Evolutionary conservation across 176 grass and related monocot genomes (phyloP), one percentile per base, ranked within the genome.

Genomic region (Cymbopogon citratus): DNA sequence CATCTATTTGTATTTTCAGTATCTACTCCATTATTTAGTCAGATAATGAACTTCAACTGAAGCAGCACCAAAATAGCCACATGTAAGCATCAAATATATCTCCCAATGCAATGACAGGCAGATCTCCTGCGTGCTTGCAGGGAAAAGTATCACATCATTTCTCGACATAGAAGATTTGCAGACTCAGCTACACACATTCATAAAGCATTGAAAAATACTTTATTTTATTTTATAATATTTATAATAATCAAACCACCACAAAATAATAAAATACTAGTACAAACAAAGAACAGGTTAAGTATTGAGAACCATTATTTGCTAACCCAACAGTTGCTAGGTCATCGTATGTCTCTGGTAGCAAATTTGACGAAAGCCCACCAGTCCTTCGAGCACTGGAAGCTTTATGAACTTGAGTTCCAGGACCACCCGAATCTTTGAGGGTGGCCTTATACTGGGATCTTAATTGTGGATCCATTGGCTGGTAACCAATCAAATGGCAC

Each of bases 401-500:
- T 83, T 79, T 88, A 13, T 79, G 86, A 81, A 75, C 52, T 12
- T 46, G 81, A 25, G 19, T 51, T 43, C 44, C 61, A 87, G 72
- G 46, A 68, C 62, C 26, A 2, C 56, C 72, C n/a, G 86, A 88
- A 88, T 83, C 82, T 85, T 91, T 83, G 33, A 88, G 82, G 68
- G 49, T 52, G 48, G 78, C 78, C 83, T 91, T 91, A 81, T 83
- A 85, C 49, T 88, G 74, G 41, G 74, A 79, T 79, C 85, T 87
- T 82, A 90, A 77, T n/a, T 78, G 27, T 14, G 63, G 74, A 91
- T 52, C 63, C 0, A 45, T 2, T 54, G 89, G 85, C 86, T 96
- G 93, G 73, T 96, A 96, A 39, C 93, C 93, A 79, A 96, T 90
- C 51, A 92, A 75, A 74, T 96, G 93, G 41, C 93, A 96, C 14